Evolutionary conservation across 495 filamentous ascomycete genomes (phyloP), one percentile per base, ranked within the genome.

Genomic region (Glutinoglossum americanum): DNA sequence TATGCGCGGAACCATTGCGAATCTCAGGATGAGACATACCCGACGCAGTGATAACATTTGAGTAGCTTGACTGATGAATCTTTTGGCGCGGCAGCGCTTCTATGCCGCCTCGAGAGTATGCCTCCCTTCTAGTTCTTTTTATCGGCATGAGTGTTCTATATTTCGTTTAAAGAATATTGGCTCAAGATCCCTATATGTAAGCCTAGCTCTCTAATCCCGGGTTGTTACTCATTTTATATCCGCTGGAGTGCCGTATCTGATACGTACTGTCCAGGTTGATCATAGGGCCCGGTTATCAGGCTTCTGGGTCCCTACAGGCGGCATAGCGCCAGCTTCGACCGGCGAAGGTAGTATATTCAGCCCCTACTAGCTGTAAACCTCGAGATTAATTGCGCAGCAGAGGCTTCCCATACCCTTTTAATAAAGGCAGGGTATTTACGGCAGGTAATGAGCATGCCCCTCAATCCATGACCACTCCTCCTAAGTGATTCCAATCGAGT

Each of bases 341-440:
- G 59, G n/a, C 13, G 58, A 47, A 51, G 56, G 56, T 60, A 49
- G 30, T 44, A 35, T 13, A 19, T n/a, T 26, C 5, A 10, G 23
- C 57, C n/a, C 15, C 23, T 13, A 59, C 7, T 28, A n/a, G 9
- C 44, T n/a, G 47, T 23, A 4, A 25, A 9, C 23, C 13, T 30
- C 25, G 1, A n/a, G 26, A 21, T n/a, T 58, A 25, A 51, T 33
- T 51, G 5, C 56, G 21, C 1, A 35, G 11, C 39, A 76, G 72
- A 73, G 74, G 84, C 88, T 71, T 77, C 78, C 45, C 81, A 94
- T 69, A 74, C 81, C 9, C 78, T 85, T 35, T 73, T 97, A 37
- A 69, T 92, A 15, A 75, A 83, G 57, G 84, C 81, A 37, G 89
- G 89, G 0, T 94, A 85, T 61, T 66, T 95, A 27, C 83, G 87